phyloP scores from a whole-genome alignment of 495 filamentous ascomycete genomes.

The Penicillium simplicissimum region DNA sequence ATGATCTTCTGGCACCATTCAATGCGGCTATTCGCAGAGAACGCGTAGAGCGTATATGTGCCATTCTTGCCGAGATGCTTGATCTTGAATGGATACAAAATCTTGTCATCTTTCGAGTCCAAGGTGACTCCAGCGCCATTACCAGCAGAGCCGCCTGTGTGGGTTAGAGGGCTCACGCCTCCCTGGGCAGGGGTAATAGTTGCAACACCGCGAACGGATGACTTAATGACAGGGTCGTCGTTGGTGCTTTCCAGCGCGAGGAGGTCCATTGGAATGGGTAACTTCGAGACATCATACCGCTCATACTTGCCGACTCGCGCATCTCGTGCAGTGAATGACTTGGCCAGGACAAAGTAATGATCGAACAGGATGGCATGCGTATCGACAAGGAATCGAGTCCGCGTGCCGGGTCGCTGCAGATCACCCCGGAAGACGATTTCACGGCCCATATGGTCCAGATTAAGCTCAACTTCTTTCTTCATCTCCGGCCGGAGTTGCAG shows the following conservation, averaged over 20 bases:
- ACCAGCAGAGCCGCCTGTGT: constrained; percentile 53
- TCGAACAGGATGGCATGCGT: constrained; percentile 93
- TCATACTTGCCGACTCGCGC: constrained; percentile 70
- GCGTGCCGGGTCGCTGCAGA: constrained; percentile 78
- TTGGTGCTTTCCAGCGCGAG: constrained; percentile 86
- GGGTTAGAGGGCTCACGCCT: constrained; percentile 55
- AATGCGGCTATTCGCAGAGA: constrained; percentile 66
- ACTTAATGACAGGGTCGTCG: constrained; percentile 87
- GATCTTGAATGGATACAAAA: constrained; percentile 91
- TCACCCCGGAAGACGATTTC: constrained; percentile 89
- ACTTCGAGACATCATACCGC: constrained; percentile 91
- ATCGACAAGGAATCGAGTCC: constrained; percentile 87
- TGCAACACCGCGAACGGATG: constrained; percentile 72
- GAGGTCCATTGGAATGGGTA: constrained; percentile 97
- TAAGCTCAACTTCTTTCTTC: constrained; percentile 78
- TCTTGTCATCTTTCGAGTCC: constrained; percentile 70
- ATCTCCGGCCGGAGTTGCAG: constrained; percentile 83
- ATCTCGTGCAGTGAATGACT: constrained; percentile 69
- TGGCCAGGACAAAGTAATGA: constrained; percentile 92
- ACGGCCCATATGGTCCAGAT: constrained; percentile 87
- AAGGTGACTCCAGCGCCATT: constrained; percentile 52
- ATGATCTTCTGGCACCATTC: constrained; percentile 95
- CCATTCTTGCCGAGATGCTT: constrained; percentile 91
- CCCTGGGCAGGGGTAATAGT: constrained; percentile 54
- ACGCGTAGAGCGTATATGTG: constrained; percentile 83